A percentile compares a stretch with the other conserved stretches of the same genome.
These are phyloP conservation scores for Leptographium flavum DNA, from an alignment of 2,329 filamentous ascomycete species.

Conservation along the genomic window DNA sequence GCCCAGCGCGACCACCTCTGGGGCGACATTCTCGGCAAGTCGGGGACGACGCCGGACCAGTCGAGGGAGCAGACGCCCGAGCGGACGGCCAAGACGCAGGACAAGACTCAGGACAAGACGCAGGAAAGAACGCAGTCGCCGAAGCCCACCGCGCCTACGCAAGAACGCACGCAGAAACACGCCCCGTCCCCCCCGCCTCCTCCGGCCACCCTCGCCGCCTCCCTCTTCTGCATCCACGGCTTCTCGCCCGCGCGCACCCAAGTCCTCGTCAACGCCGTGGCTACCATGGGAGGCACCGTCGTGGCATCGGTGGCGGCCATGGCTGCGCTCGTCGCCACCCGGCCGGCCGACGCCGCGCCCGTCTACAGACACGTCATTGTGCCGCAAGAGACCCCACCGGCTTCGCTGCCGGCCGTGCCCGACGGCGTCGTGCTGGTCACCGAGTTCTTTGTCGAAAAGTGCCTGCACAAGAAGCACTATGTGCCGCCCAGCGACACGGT, in stretches of 20 bases:
- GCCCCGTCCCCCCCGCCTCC: background rate
- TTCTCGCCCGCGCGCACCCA: slow-evolving; percentile 39
- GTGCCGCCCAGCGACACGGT: slow-evolving; percentile 60
- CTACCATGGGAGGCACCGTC: slow-evolving; percentile 31
- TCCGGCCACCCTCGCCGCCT: slow-evolving; percentile 19
- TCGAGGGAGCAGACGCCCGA: background rate
- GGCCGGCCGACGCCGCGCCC: background rate
- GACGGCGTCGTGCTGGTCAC: slow-evolving; percentile 47
- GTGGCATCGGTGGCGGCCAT: slow-evolving; percentile 28
- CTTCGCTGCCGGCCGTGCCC: slow-evolving; percentile 26
- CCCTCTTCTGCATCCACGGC: slow-evolving; percentile 45
- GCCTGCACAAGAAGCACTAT: slow-evolving; percentile 61
- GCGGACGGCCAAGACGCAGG: background rate
- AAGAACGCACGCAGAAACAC: background rate
- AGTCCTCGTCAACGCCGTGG: slow-evolving; percentile 31
- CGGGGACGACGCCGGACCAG: slow-evolving; percentile 1
- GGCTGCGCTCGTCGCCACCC: slow-evolving; percentile 15
- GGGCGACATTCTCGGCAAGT: slow-evolving; percentile 64
- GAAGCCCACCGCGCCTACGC: no score
- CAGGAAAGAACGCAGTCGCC: no score
- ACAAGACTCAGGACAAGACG: background rate
- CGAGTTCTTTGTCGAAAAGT: slow-evolving; percentile 88
- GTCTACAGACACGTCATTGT: slow-evolving; percentile 36
- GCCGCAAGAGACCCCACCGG: slow-evolving; percentile 33
- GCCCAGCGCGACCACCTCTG: slow-evolving; percentile 75